Evolutionary conservation across 225 moss, liverwort and hornwort species (phyloP).

Genomic region (Ulota crispa): DNA sequence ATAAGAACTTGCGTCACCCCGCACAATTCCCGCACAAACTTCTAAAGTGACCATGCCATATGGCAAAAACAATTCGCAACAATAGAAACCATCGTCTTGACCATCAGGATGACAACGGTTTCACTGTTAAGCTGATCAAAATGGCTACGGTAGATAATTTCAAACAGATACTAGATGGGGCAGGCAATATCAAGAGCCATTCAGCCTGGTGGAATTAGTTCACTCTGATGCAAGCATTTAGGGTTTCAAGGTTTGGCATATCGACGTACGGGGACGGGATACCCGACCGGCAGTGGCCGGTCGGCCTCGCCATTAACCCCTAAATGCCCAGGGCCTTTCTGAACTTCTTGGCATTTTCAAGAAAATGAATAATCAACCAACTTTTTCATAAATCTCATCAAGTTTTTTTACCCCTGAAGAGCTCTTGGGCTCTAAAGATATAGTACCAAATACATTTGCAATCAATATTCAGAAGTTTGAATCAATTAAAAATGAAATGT

Average conservation of each 20-base stretch:
- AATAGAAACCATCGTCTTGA: neutral
- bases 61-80: neutral
- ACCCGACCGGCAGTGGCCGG: neutral
- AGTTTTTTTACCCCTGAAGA: too few species aligned
- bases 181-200: neutral
- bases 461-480: too few species aligned
- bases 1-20: neutral
- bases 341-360: too few species aligned
- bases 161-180: neutral
- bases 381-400: too few species aligned
- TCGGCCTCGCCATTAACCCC: neutral
- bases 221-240: neutral
- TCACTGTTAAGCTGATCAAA: neutral
- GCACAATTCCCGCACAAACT: neutral
- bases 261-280: too few species aligned
- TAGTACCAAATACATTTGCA: too few species aligned
- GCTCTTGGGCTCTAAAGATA: too few species aligned
- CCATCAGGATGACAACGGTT: neutral
- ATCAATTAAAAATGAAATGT: too few species aligned
- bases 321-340: too few species aligned
- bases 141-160: neutral
- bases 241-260: conserved; percentile 1
- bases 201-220: neutral
- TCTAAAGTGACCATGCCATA: conserved; percentile 13
- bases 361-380: too few species aligned